These are phyloP conservation scores for Herpetomonas tarakana DNA, from an alignment of 208 protist species.

Conservation along the genomic window DNA sequence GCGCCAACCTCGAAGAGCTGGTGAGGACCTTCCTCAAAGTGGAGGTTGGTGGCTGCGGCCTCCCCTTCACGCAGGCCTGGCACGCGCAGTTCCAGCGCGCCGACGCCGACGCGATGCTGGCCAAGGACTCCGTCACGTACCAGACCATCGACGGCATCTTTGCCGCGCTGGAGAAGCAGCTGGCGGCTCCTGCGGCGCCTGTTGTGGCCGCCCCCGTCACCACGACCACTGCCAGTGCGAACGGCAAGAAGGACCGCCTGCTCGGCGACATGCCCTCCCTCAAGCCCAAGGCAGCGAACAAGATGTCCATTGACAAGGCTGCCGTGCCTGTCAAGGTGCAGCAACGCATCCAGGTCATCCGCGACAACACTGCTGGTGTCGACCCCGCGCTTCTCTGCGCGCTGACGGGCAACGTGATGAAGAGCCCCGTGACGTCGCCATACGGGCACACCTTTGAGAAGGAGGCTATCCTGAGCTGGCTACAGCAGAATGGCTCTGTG, in stretches of 20 bases:
- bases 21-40: constrained; percentile 65
- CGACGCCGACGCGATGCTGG: constrained; percentile 62
- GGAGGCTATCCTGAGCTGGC: constrained; percentile 80
- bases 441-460: constrained; percentile 89
- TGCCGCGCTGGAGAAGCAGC: constrained; percentile 30
- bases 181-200: constrained; percentile 18
- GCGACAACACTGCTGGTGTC: constrained; percentile 51
- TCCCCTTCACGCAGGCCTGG: constrained; percentile 78
- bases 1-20: constrained; percentile 32
- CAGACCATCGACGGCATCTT: constrained; percentile 64
- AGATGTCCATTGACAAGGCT: constrained; percentile 76
- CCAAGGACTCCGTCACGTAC: constrained; percentile 64
- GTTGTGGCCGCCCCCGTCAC: constrained; percentile 14
- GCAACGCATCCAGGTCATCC: constrained; percentile 30
- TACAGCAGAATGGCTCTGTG: constrained; percentile 84
- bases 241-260: constrained; percentile 16
- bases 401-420: constrained; percentile 88
- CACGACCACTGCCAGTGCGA: background rate
- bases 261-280: constrained; percentile 69
- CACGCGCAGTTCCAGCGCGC: constrained; percentile 66
- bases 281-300: constrained; percentile 36
- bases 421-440: constrained; percentile 87
- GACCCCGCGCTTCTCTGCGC: constrained; percentile 73
- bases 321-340: constrained; percentile 47
- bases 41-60: constrained; percentile 64